Evolutionary conservation across 768 basidiomycete species (phyloP).

Genomic region (Amyloporia xantha): DNA sequence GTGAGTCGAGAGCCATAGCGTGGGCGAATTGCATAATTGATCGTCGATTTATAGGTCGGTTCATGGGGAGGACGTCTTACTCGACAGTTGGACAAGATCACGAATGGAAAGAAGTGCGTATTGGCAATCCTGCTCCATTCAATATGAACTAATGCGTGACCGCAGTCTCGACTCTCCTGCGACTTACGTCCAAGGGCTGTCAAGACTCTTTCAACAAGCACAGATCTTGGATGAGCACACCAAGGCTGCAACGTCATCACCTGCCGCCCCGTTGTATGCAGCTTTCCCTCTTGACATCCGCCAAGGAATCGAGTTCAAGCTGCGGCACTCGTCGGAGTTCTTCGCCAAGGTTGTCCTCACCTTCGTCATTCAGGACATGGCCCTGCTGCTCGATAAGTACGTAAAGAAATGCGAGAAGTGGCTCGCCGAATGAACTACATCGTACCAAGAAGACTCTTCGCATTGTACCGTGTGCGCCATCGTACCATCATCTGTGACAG

Average conservation of each 20-base stretch:
- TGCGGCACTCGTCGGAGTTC: conserved; percentile 84
- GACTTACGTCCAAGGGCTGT: conserved; percentile 71
- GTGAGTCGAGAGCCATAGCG: conserved; percentile 27
- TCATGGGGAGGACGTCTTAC: conserved; percentile 71
- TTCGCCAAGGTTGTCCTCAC: conserved; percentile 84
- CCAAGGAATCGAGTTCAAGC: conserved; percentile 58
- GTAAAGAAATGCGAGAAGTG: conserved; percentile 92
- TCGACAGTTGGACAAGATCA: conserved; percentile 75
- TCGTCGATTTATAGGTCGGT: conserved; percentile 33
- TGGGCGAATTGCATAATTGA: background rate
- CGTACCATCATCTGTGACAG: conserved; percentile 4
- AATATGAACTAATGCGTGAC: background rate
- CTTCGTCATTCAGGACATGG: conserved; percentile 84
- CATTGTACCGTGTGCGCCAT: conserved; percentile 4
- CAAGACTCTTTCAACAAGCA: conserved; percentile 62
- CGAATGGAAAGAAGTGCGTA: conserved; percentile 82
- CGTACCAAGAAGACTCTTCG: background rate
- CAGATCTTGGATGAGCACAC: conserved; percentile 88
- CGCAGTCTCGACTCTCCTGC: conserved; percentile 82
- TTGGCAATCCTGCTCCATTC: too few relatives aligned
- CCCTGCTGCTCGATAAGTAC: conserved; percentile 85
- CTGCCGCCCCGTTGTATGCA: conserved; percentile 65
- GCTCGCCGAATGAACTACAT: conserved; percentile 60
- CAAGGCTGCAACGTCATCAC: conserved; percentile 59
- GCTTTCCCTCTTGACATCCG: conserved; percentile 63